Evolutionary conservation across 257 asterid species (phyloP).

Genomic region (Solanum clarkiae): DNA sequence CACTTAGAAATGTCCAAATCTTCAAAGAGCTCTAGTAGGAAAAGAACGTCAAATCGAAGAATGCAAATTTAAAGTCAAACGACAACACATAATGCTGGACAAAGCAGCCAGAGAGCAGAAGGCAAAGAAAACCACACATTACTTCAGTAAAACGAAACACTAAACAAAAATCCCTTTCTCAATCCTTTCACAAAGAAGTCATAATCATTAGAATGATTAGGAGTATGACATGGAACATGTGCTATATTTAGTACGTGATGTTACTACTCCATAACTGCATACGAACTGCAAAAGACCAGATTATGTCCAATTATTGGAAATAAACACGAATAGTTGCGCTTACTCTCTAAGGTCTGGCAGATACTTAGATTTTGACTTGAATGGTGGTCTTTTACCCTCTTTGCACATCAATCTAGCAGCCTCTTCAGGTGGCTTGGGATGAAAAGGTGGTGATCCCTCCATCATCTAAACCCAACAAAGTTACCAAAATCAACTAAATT

Average conservation of each 20-base stretch:
- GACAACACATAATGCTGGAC: background rate
- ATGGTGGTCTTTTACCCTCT: slow-evolving; percentile 66
- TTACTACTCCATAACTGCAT: background rate
- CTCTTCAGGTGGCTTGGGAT: slow-evolving; percentile 72
- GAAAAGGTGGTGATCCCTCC: slow-evolving; percentile 70
- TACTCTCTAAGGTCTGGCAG: slow-evolving; percentile 83
- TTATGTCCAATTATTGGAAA: background rate
- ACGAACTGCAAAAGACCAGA: background rate
- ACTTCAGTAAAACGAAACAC: background rate
- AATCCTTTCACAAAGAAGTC: background rate
- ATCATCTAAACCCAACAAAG: slow-evolving; percentile 49
- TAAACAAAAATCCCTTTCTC: background rate
- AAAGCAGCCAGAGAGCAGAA: background rate
- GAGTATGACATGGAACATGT: background rate
- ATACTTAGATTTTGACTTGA: slow-evolving; percentile 74
- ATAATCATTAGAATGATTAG: background rate
- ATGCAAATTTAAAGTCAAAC: background rate
- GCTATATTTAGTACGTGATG: background rate
- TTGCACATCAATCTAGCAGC: slow-evolving; percentile 48
- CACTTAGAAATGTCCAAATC: background rate
- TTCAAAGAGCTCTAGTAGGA: background rate
- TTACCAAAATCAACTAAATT: background rate
- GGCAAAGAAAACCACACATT: background rate
- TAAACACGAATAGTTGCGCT: slow-evolving; percentile 7
- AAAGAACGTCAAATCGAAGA: background rate